Evolutionary conservation across 352 stramenopile species (phyloP), one percentile per base, ranked within the genome.

Genomic region (Thalassiosira mediterranea): DNA sequence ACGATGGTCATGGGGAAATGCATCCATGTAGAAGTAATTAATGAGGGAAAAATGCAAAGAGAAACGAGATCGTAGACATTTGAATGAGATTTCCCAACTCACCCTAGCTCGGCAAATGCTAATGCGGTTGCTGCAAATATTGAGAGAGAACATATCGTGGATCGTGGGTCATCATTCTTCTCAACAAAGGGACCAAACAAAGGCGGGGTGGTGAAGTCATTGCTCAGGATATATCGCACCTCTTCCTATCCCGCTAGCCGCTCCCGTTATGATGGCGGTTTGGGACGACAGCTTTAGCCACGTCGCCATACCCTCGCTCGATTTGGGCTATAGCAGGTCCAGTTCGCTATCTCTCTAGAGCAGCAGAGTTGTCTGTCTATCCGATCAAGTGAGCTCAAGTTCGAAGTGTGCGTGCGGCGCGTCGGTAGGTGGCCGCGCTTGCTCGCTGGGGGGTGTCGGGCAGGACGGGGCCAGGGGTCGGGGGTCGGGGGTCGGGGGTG

Each of bases 201-300:
- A 19, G 25, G 15, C 11, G 44, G 25, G 21, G 1, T 15, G 15
- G 44, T 40, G 11, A 66, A 15, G 32, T 15, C 25, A 23, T 56
- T 25, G 25, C 13, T 53, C 1, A 58, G 19, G 1, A 48, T 13
- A 47, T 69, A 21, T 23, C 26, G 29, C 21, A 74, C 52, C 40
- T 66, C 42, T 56, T 31, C 74, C 74, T 13, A 89, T 84, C 29
- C 83, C 84, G 11, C 71, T 85, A 47, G 51, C 84, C 51, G 84
- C 80, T n/a, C 84, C 84, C 4, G 84, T 90, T 2, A 90, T 54
- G 54, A 87, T 65, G 23, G 77, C 81, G 54, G 81, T 88, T 74
- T 83, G 81, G 44, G 78, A 49, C 13, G 84, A 67, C 19, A 90
- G 51, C 64, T 86, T 85, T 31, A 90, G 73, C 84, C 84, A 90